Evolutionary conservation across 108 stramenopile species (phyloP).

Genomic region (Conticribra weissflogii): DNA sequence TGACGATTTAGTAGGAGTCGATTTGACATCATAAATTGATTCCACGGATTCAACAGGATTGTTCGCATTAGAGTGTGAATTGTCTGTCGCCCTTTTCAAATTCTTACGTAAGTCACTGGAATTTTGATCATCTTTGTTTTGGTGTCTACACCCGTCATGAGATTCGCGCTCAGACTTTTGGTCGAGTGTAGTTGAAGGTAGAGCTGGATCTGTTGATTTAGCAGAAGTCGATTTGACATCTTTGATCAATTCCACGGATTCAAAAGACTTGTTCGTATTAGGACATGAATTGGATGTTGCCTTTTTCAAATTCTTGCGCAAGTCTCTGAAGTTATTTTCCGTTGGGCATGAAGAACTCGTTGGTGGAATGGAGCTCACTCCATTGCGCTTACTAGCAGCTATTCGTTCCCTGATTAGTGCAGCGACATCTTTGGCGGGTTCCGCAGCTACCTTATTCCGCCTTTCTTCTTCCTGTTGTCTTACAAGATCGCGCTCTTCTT

Average conservation of each 20-base stretch:
- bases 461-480: slow-evolving; percentile 19
- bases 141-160: too few species aligned
- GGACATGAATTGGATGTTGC: slow-evolving; percentile 6
- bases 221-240: too few species aligned
- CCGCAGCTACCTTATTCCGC: slow-evolving; percentile 2
- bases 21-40: too few species aligned
- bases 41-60: too few species aligned
- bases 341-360: background rate
- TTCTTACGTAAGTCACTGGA: background rate
- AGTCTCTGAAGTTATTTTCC: slow-evolving; percentile 4
- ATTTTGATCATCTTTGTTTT: too few species aligned
- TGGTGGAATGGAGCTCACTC: background rate
- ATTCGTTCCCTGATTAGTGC: slow-evolving; percentile 66
- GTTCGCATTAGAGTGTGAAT: background rate
- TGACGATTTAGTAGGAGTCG: too few species aligned
- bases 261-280: too few species aligned
- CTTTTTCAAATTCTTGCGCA: slow-evolving; percentile 24
- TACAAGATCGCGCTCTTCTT: slow-evolving; percentile 29
- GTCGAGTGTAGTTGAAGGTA: too few species aligned
- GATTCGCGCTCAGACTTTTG: too few species aligned
- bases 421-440: slow-evolving; percentile 68
- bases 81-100: background rate
- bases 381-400: slow-evolving; percentile 58
- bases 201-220: too few species aligned
- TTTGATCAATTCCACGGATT: too few species aligned